These are phyloP conservation scores for Akanthomyces lecanii DNA, from an alignment of 2,329 filamentous ascomycete species.

Conservation along the genomic window DNA sequence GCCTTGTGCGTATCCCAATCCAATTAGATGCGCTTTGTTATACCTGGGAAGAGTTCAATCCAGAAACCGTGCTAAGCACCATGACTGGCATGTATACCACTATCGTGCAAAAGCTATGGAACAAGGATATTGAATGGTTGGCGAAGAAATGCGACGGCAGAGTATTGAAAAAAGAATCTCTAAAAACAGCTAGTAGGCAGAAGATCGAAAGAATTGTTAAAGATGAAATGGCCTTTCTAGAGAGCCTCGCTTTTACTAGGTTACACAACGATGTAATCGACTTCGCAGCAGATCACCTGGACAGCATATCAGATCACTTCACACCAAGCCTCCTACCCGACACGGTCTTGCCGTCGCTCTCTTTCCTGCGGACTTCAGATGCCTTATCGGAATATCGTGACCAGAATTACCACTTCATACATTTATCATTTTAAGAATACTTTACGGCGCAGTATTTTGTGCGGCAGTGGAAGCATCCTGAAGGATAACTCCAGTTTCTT, in stretches of 20 bases:
- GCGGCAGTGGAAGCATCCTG: constrained; percentile 25
- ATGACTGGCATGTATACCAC: constrained; percentile 35
- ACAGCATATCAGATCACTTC: constrained; percentile 10
- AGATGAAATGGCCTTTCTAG: constrained; percentile 24
- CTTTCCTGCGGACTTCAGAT: constrained; percentile 35
- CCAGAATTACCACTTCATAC: constrained; percentile 36
- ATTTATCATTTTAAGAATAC: constrained; percentile 40
- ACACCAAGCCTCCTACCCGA: too few species aligned
- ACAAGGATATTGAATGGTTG: constrained; percentile 33
- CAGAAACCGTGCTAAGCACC: constrained; percentile 23
- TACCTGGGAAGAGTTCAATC: constrained; percentile 28
- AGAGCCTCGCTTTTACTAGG: constrained; percentile 34
- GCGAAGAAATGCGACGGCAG: constrained; percentile 19
- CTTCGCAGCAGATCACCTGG: not conserved
- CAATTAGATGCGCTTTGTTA: constrained; percentile 42
- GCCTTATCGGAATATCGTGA: constrained; percentile 18
- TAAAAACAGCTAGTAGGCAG: too few species aligned
- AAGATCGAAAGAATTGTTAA: too few species aligned
- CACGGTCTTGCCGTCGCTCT: too few species aligned
- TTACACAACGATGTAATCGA: constrained; percentile 29
- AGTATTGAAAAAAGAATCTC: too few species aligned
- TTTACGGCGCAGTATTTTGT: constrained; percentile 39
- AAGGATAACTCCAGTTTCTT: constrained; percentile 20
- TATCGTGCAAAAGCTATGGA: constrained; percentile 35
- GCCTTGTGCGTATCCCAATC: constrained; percentile 40